Base-by-base conservation (phyloP, 345 rosid genomes). In the Eutrema yunnanense region DNA sequence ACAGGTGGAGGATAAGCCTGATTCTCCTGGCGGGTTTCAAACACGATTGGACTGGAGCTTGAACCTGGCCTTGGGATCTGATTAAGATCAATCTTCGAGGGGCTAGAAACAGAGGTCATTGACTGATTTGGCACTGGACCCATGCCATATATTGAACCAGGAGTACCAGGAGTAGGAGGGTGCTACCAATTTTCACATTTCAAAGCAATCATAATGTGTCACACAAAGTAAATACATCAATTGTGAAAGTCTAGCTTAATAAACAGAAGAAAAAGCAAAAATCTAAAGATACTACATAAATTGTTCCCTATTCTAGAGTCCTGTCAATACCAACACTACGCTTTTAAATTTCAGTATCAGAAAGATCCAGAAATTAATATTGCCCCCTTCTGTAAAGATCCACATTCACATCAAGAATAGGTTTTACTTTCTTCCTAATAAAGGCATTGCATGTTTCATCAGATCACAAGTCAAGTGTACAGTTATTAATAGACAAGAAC, bases 1-100 rank as follows among this genome's bases (percentile, higher is more conserved):
- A 77, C 81, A 46, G 81, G 81, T 65, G 81, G 81, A 72, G 81
- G 81, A 60, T 81, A 92, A 67, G 96, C 93, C 79, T 86, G 92
- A 85, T 92, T 88, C 50, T 85, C 84, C 56, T 74, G 65, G 22
- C 81, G 81, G 51, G 81, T 77, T 7, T 72, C 81, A 52, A n/a
- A 66, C 12, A 66, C 14, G 6, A 66, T 29, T 22, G 72, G 76
- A 58, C 77, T 52, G 43, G 77, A 50, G 76, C 77, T 77, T 66
- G 77, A 44, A 49, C 73, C 77, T 65, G 81, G 81, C 77, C 81
- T 72, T 49, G 81, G 81, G 13, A 77, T 77, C 50, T 71, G 77
- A 77, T 44, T 77, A 52, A 73, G 57, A 66, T 77, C 73, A 66
- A 77, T 61, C 73, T 72, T 77, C 16, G 81, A 60, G 14, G 81